Base-by-base conservation (phyloP, 108 stramenopile species). In the Discostella pseudostelligera region DNA sequence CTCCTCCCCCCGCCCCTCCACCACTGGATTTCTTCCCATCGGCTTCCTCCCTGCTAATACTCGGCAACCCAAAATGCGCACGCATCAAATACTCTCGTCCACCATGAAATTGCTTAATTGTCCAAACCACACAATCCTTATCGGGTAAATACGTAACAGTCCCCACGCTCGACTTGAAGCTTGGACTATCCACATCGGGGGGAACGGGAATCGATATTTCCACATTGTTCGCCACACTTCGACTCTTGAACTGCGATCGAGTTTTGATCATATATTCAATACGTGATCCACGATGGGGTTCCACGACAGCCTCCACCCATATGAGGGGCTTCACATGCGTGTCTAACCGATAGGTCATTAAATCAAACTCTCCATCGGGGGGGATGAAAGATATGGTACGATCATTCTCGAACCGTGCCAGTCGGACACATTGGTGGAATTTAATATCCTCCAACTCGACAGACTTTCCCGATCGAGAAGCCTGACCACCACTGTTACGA, bases 241-340 rank as follows among this genome's bases (percentile, higher is more conserved):
- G 74, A 11, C 86, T 81, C 69, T 99, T 99, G 88, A 99, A 99
- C 72, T 99, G 97, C 21, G 90, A 92, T 54, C 97, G 85, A n/a
- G 99, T 98, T 70, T 98, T 99, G 64, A 99, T 90, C 97, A 97
- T 97, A 87, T 99, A 99, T 81, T 99, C 97, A 67, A 99, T 96
- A 14, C 98, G 84, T 32, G 84, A 86, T 61, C 97, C 96, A 10
- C 88, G 87, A 69, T 99, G 97, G 2, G 96, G 96, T 74, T 98
- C 97, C 28, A 98, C 98, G 8, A 98, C 97, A 4, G 99, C 95
- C 72, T 97, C 96, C 5, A 98, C 97, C 99, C 98, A 98, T 67
- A 99, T 98, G 26, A 99, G 77, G 11, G 99, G 99, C 81, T 99
- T 98, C 54, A 99, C 98, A 49, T 97, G 96, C 14, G 99, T 99